A percentile compares a stretch with the other conserved stretches of the same genome.
Conservation (phyloP, 768 basidiomycete genomes). For the Strobilomyces confusus region DNA sequence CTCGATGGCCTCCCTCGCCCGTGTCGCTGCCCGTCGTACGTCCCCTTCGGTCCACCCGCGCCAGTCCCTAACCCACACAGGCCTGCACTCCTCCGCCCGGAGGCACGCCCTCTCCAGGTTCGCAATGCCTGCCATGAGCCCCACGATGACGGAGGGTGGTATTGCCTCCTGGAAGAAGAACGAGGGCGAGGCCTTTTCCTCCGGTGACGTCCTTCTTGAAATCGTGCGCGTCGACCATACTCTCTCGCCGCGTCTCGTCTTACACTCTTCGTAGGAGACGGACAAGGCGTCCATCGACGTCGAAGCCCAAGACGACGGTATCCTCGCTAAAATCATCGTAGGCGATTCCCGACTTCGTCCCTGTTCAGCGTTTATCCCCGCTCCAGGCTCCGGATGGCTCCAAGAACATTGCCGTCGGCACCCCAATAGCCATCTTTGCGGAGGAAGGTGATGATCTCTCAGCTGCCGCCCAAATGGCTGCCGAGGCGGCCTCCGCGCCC, state of each 20-base stretch:
- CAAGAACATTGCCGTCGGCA: constrained; percentile 85
- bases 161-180: constrained; percentile 97
- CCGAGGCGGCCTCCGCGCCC: constrained; percentile 49
- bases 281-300: constrained; percentile 99
- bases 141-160: constrained; percentile 99
- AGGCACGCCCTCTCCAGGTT: constrained; percentile 81
- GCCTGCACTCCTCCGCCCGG: constrained; percentile 77
- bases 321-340: constrained; percentile 96
- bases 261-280: constrained; percentile 68
- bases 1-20: constrained; percentile 62
- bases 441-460: constrained; percentile 96
- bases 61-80: constrained; percentile 38
- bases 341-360: constrained; percentile 25
- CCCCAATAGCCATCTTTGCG: constrained; percentile 84
- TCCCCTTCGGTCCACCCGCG: constrained; percentile 1
- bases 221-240: constrained; percentile 55
- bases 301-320: constrained; percentile 96
- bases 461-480: constrained; percentile 68
- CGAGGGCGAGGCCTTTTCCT: constrained; percentile 86
- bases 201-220: constrained; percentile 93
- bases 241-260: constrained; percentile 3
- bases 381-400: constrained; percentile 73
- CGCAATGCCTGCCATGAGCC: constrained; percentile 98
- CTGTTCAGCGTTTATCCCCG: background rate
- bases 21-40: constrained; percentile 64